Conservation (phyloP, 2,329 filamentous ascomycete genomes). For the Seiridium cupressi region DNA sequence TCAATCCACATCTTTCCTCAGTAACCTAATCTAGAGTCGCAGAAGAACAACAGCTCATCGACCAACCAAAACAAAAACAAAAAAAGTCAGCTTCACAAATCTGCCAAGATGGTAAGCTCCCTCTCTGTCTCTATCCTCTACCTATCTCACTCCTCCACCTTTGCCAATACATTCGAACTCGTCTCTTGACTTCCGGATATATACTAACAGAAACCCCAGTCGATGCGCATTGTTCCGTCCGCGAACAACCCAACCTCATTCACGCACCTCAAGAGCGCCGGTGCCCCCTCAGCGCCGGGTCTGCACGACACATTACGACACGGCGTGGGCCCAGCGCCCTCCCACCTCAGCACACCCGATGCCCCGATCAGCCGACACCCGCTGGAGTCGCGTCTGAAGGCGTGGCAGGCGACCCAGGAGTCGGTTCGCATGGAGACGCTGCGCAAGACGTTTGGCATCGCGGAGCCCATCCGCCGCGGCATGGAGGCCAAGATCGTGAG, state of each 20-base stretch:
- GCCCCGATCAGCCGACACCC: slow-evolving; percentile 74
- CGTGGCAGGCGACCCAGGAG: slow-evolving; percentile 90
- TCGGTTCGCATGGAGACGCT: slow-evolving; percentile 83
- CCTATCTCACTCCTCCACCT: slow-evolving; percentile 13
- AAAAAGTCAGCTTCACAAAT: slow-evolving; percentile 6
- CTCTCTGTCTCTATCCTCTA: neutral
- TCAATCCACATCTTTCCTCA: no score
- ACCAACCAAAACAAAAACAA: neutral
- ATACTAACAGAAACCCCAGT: slow-evolving; percentile 44
- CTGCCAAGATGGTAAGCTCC: slow-evolving; percentile 48
- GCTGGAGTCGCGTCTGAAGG: slow-evolving; percentile 82
- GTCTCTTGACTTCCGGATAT: no score
- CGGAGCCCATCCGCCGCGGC: slow-evolving; percentile 84
- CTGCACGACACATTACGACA: slow-evolving; percentile 90
- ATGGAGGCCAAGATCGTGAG: slow-evolving; percentile 93
- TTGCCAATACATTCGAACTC: neutral
- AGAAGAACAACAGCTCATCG: no score
- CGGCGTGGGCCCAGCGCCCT: slow-evolving; percentile 61
- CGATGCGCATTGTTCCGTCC: slow-evolving; percentile 84
- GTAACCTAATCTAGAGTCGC: no score
- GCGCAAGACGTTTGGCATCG: slow-evolving; percentile 84
- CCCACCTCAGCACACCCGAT: slow-evolving; percentile 27
- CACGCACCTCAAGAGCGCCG: slow-evolving; percentile 58
- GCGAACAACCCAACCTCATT: slow-evolving; percentile 64
- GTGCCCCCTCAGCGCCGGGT: slow-evolving; percentile 87